Percentiles rank a stretch among this genome's conserved stretches.
These are phyloP conservation scores for Lactarius hengduanensis DNA, from an alignment of 768 basidiomycete species.

Conservation along the genomic window DNA sequence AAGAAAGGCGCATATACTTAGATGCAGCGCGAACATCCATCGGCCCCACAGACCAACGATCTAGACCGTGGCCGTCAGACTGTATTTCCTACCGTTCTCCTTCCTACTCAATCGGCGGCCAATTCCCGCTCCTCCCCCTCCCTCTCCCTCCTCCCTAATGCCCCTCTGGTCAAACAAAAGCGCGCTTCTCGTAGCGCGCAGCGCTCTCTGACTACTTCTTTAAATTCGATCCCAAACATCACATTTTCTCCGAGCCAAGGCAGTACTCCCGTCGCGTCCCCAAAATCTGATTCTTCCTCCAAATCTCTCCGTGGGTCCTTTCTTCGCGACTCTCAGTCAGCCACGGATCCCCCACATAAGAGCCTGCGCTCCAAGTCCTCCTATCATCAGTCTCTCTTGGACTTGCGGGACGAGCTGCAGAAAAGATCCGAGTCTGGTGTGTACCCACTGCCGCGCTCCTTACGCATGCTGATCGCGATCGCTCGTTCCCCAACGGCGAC, in stretches of 20 bases:
- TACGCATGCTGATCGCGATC: constrained; percentile 2
- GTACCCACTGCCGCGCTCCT: background rate
- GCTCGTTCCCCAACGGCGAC: background rate
- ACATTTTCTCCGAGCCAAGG: constrained; percentile 28
- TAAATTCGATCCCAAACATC: constrained; percentile 43
- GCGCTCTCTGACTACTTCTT: constrained; percentile 46
- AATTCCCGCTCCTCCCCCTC: constrained; percentile 19
- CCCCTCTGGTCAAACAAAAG: constrained; percentile 33
- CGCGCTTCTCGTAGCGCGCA: constrained; percentile 33
- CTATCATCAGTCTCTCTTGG: constrained; percentile 26
- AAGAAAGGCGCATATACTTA: constrained; percentile 2
- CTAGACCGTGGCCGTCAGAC: constrained; percentile 19
- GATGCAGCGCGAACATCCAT: constrained; percentile 1
- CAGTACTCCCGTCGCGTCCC: constrained; percentile 19
- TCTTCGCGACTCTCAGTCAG: constrained; percentile 17
- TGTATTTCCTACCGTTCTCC: constrained; percentile 6
- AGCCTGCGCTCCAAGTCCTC: constrained; percentile 18
- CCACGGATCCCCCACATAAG: constrained; percentile 17
- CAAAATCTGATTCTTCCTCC: constrained; percentile 14
- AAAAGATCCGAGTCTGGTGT: constrained; percentile 24
- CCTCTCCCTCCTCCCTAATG: constrained; percentile 37
- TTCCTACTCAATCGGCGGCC: constrained; percentile 14
- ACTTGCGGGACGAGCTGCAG: constrained; percentile 24
- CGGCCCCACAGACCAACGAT: constrained; percentile 18
- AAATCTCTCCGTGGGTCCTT: background rate